Base-by-base conservation (phyloP, 2,329 filamentous ascomycete species). In the Anthostomella pinea region DNA sequence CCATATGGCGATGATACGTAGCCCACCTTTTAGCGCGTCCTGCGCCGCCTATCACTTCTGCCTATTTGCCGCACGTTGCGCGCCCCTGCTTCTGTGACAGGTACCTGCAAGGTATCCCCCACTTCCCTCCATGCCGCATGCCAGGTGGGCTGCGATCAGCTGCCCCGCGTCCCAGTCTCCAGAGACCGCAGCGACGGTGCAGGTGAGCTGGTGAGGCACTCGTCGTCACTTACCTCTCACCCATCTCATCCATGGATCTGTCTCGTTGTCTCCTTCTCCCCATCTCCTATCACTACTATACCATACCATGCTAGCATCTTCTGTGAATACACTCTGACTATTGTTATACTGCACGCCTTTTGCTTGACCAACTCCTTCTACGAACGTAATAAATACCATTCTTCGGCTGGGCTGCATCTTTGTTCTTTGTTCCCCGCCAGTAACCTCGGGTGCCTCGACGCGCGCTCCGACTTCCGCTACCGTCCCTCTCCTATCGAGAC, bases 371-470 rank as follows among this genome's bases (percentile, higher is more conserved):
- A n/a, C n/a, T n/a, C n/a, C n/a, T n/a, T n/a, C n/a, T 40, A 46
- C 46, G 26, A 43, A 20, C 34, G 29, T 49, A 51, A 53, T 51
- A 53, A n/a, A 51, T 48, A 36, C 38, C 38, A 38, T 46, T 49
- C 39, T 51, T 39, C 21, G 39, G 30, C 44, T 52, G 41, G 47
- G 46, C 45, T 43, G 35, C 33, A 34, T 43, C 35, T 45, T 33
- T 40, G 30, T 37, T 46, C 38, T 46, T 49, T 54, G 41, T 49
- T 29, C 15, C 32, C 23, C 38, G 24, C 30, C 27, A 29, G 33
- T 33, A 29, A 33, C 23, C 16, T 46, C 38, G 26, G 35, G 36
- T 38, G 28, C 21, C 35, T 45, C 39, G 36, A 33, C 41, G 35
- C 32, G 29, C 35, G 33, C 36, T 31, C 41, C 39, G 25, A 29